Evolutionary conservation across 2,329 filamentous ascomycete genomes (phyloP).

Genomic region (Scedosporium aurantiacum): DNA sequence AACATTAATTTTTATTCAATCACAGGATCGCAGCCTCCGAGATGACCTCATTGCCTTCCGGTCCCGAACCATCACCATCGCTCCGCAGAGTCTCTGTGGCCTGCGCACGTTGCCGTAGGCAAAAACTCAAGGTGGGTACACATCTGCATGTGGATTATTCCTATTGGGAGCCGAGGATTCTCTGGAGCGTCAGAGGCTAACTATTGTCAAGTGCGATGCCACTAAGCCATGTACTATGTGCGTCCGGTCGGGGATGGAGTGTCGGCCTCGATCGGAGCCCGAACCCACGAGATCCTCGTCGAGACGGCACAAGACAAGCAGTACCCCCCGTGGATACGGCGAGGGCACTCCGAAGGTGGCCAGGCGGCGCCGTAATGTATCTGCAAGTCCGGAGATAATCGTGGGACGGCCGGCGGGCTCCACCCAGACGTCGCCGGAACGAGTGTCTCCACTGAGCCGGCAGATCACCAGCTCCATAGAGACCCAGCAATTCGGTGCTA

Average conservation of each 20-base stretch:
- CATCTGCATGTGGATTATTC: neutral
- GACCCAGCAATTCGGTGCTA: constrained; percentile 8
- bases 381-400: neutral
- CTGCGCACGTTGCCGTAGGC: constrained; percentile 8
- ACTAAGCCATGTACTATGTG: constrained; percentile 9
- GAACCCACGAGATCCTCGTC: neutral
- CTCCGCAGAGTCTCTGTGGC: constrained; percentile 4
- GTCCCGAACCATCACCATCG: neutral
- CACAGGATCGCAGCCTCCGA: neutral
- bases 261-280: constrained; percentile 3
- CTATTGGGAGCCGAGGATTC: neutral
- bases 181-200: neutral
- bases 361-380: constrained; percentile 1
- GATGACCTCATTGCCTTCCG: constrained; percentile 3
- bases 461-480: constrained; percentile 3
- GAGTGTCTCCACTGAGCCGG: neutral
- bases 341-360: neutral
- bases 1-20: neutral
- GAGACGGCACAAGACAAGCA: constrained; percentile 3
- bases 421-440: neutral
- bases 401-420: neutral
- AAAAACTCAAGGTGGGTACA: constrained; percentile 8
- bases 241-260: constrained; percentile 7
- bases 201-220: constrained; percentile 6
- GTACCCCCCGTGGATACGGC: neutral